Base-by-base conservation (phyloP, 306 rosid species). In the Alnus rubra region DNA sequence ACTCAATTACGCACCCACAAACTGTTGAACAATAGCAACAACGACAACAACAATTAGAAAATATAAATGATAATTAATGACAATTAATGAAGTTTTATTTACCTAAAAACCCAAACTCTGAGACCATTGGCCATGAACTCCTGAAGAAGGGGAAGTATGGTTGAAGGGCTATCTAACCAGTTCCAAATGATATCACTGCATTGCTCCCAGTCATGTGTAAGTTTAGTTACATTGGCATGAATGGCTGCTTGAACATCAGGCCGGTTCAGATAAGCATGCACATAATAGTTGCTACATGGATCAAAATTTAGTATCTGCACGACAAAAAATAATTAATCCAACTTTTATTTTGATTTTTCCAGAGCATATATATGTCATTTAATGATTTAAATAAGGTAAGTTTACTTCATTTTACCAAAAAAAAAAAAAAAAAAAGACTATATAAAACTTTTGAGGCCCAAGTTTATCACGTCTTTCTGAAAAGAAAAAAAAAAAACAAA, bases 191-290 rank as follows among this genome's bases (percentile, higher is more conserved):
- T 79, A 37, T 83, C 81, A 18, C 98, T 95, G 74, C 98, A 95
- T 13, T 92, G 90, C 47, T 88, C 81, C 98, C 98, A 95, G 12
- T 89, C 92, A 81, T 92, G 80, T 5, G 81, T 47, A 39, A 95
- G 94, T 49, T 86, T 89, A 3, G 98, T 95, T 35, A 95, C 98
- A 77, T 95, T 95, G 8, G 98, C 98, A 71, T 95, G 98, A 10
- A 95, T 63, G 13, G 94, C 97, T 70, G 74, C 72, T 82, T 95
- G 98, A 39, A 92, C 98, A 9, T 92, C 96, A 30, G 73, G 78
- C 9, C 90, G 79, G 37, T 95, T 95, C 50, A 95, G 72, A 67
- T 95, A 95, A 1, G 87, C 97, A 37, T 82, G 37, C n/a, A 81
- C 92, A 69, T 95, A 95, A 76, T 39, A 1, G 68, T 94, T 93